A percentile compares a stretch with the other conserved stretches of the same genome.
Evolutionary conservation across 805 yeast genomes (phyloP).

Genomic region (Phaffomyces opuntiae): DNA sequence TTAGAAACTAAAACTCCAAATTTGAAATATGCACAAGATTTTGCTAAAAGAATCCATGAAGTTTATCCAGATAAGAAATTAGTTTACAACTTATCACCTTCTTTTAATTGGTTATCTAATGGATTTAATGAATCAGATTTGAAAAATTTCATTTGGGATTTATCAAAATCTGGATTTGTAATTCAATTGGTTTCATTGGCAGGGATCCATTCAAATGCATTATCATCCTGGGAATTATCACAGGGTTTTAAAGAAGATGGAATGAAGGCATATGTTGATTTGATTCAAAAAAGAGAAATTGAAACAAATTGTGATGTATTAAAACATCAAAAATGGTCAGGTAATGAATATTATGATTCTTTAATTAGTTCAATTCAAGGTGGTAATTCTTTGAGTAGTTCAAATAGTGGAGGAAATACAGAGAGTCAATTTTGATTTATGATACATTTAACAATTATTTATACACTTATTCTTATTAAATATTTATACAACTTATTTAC

Average conservation of each 20-base stretch:
- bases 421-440: slow-evolving; percentile 1
- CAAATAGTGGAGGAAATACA: slow-evolving; percentile 2
- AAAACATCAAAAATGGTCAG: slow-evolving; percentile 59
- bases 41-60: slow-evolving; percentile 37
- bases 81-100: slow-evolving; percentile 55
- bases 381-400: slow-evolving; percentile 4
- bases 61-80: slow-evolving; percentile 45
- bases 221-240: slow-evolving; percentile 45
- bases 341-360: slow-evolving; percentile 45
- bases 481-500: neutral
- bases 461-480: neutral
- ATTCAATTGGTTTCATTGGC: slow-evolving; percentile 55
- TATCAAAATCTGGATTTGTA: slow-evolving; percentile 51
- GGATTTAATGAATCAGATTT: slow-evolving; percentile 44
- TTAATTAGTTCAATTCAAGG: slow-evolving; percentile 3
- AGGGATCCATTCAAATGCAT: slow-evolving; percentile 48
- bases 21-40: slow-evolving; percentile 26
- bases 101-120: slow-evolving; percentile 53
- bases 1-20: slow-evolving; percentile 56
- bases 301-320: slow-evolving; percentile 42
- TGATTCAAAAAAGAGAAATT: slow-evolving; percentile 42
- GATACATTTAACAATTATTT: neutral
- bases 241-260: slow-evolving; percentile 43
- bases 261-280: slow-evolving; percentile 51
- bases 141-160: slow-evolving; percentile 42